phyloP scores from a whole-genome alignment of 1,139 yeast species.

The Keqinozyma sinolaborantium region DNA sequence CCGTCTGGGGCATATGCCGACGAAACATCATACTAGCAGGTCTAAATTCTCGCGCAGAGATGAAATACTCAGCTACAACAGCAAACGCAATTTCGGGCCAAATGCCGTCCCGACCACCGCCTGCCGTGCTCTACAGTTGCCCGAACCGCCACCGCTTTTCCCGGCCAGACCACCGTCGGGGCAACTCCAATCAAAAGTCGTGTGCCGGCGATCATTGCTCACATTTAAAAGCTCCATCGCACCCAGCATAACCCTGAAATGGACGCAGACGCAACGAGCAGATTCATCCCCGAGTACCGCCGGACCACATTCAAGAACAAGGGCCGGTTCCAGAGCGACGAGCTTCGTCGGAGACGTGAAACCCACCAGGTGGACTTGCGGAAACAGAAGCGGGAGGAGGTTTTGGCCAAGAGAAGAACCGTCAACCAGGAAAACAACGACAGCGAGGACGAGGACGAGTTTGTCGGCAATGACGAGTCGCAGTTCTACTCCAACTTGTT shows the following conservation, averaged over 20 bases:
- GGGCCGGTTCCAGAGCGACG: constrained; percentile 92
- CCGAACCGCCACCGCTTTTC: too few species aligned
- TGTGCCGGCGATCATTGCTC: too few species aligned
- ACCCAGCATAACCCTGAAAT: constrained; percentile 32
- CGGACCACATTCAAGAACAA: constrained; percentile 95
- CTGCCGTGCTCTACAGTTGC: too few species aligned
- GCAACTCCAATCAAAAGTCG: too few species aligned
- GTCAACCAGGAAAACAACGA: constrained; percentile 42
- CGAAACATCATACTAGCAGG: too few species aligned
- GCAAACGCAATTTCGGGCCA: too few species aligned
- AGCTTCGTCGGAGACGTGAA: constrained; percentile 95
- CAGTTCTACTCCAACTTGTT: constrained; percentile 57
- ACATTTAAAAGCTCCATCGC: too few species aligned
- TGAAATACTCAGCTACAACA: too few species aligned
- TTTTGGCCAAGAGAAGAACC: constrained; percentile 88
- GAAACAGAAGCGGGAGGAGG: constrained; percentile 95
- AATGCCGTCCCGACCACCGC: too few species aligned
- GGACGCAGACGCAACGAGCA: constrained; percentile 78
- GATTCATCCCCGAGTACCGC: constrained; percentile 96
- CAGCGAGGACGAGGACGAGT: constrained; percentile 45
- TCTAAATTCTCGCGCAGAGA: too few species aligned
- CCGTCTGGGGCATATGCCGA: too few species aligned
- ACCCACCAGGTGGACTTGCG: constrained; percentile 95
- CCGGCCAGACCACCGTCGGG: too few species aligned
- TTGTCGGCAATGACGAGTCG: constrained; percentile 39